phyloP scores from a whole-genome alignment of 2,329 filamentous ascomycete genomes.

The Claviceps quebecensis region DNA sequence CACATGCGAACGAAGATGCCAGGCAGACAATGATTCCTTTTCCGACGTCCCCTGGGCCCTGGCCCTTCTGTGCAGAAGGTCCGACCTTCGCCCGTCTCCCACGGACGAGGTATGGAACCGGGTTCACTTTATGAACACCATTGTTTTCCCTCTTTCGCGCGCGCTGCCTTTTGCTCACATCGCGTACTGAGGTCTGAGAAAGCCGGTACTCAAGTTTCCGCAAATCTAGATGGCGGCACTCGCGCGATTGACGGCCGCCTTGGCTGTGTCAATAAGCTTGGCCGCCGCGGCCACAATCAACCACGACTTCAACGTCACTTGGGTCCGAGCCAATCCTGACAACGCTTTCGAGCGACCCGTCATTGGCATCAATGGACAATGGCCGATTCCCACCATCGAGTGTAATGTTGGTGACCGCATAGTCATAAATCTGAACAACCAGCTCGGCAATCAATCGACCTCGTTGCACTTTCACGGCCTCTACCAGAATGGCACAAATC shows the following conservation, averaged over 20 bases:
- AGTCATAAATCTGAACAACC: slow-evolving; percentile 44
- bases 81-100: background rate
- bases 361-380: slow-evolving; percentile 65
- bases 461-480: slow-evolving; percentile 59
- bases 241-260: slow-evolving; percentile 5
- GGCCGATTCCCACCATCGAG: slow-evolving; percentile 56
- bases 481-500: slow-evolving; percentile 49
- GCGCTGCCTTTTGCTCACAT: background rate
- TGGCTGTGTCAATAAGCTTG: slow-evolving; percentile 8
- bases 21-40: background rate
- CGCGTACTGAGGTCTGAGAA: background rate
- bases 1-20: too few relatives aligned
- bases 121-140: background rate
- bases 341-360: slow-evolving; percentile 47
- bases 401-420: slow-evolving; percentile 48
- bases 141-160: background rate
- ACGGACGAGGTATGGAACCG: background rate
- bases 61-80: background rate
- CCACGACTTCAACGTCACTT: slow-evolving; percentile 55
- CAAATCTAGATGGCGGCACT: slow-evolving; percentile 8
- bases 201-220: background rate
- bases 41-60: background rate
- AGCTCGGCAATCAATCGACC: slow-evolving; percentile 47
- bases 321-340: slow-evolving; percentile 62
- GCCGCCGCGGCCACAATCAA: slow-evolving; percentile 30